Conservation (phyloP, 176 grass and related monocot genomes). For the Saccharum officinarum region DNA sequence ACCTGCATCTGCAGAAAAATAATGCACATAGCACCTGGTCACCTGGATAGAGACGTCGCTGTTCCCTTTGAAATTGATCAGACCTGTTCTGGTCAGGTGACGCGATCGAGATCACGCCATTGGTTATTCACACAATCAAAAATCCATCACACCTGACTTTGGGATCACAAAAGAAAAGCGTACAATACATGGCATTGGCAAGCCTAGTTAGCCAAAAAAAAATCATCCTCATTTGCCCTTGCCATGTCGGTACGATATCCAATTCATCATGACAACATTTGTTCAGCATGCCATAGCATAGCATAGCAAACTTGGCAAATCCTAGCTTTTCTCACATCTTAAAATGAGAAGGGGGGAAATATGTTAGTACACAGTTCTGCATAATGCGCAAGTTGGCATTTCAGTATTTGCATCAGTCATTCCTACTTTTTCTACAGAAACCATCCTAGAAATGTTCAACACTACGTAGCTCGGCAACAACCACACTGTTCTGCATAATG, state of each 20-base stretch:
- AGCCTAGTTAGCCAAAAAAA: not conserved
- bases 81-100: not conserved
- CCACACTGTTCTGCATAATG: not conserved
- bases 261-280: not conserved
- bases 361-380: not conserved
- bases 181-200: not conserved
- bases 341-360: too few relatives aligned
- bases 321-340: too few relatives aligned
- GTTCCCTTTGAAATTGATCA: slow-evolving; percentile 28
- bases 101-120: not conserved
- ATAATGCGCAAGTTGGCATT: not conserved
- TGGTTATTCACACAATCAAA: not conserved
- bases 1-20: slow-evolving; percentile 17
- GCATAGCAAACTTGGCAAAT: not conserved
- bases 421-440: not conserved
- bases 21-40: slow-evolving; percentile 8
- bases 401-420: not conserved
- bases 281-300: not conserved
- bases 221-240: too few relatives aligned
- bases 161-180: too few relatives aligned
- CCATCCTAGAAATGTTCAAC: not conserved
- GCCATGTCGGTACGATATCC: too few relatives aligned
- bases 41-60: slow-evolving; percentile 15
- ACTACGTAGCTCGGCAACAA: not conserved
- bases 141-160: not conserved